Evolutionary conservation across 768 basidiomycete genomes (phyloP).

Genomic region (Termitomyces heimii): DNA sequence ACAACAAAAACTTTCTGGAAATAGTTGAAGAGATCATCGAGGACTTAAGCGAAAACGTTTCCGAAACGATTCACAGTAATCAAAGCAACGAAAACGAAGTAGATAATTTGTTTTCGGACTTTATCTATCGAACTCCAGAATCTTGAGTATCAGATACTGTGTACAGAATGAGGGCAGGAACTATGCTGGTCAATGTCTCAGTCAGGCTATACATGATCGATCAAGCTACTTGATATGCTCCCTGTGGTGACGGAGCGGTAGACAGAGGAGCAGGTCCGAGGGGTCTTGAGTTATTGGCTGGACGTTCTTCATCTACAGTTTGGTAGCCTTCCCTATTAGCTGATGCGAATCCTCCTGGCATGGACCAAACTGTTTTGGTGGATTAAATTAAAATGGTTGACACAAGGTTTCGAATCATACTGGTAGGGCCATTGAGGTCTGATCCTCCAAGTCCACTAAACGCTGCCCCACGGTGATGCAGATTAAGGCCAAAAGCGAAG

Average conservation of each 20-base stretch:
- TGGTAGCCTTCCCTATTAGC: constrained; percentile 54
- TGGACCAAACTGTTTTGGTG: constrained; percentile 58
- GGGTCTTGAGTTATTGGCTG: constrained; percentile 17
- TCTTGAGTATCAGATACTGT: neutral
- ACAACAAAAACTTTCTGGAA: constrained; percentile 28
- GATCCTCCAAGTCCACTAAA: constrained; percentile 42
- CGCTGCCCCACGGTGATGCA: constrained; percentile 54
- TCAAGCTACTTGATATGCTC: constrained; percentile 39
- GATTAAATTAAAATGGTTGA: constrained; percentile 1
- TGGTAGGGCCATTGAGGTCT: constrained; percentile 51
- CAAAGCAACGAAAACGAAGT: constrained; percentile 5
- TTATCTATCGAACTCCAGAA: constrained; percentile 7
- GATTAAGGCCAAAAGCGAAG: constrained; percentile 39
- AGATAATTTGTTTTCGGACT: constrained; percentile 1
- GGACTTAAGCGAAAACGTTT: constrained; percentile 23
- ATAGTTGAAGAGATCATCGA: constrained; percentile 27
- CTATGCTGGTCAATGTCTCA: neutral
- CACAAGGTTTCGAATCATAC: constrained; percentile 23
- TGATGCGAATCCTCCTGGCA: constrained; percentile 69
- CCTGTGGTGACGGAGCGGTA: constrained; percentile 20
- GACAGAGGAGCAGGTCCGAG: constrained; percentile 21
- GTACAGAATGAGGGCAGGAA: neutral
- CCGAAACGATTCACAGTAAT: constrained; percentile 3
- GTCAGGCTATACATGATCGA: constrained; percentile 4
- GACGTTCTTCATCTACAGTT: constrained; percentile 48